Conservation (phyloP, 176 grass and related monocot genomes). For the Cocos nucifera region DNA sequence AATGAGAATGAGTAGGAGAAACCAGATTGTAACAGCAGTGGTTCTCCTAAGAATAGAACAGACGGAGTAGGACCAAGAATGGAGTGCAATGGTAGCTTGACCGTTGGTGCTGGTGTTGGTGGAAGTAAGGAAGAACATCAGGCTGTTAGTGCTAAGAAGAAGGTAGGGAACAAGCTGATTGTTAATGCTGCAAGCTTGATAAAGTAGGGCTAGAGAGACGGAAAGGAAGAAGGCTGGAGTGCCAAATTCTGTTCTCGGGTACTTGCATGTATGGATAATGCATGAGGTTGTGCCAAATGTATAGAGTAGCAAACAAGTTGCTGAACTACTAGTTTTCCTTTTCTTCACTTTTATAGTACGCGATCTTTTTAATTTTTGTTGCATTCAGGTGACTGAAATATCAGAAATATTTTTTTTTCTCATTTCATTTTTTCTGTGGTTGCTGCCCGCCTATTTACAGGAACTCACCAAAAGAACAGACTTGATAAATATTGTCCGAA, state of each 20-base stretch:
- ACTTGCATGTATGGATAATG: background rate
- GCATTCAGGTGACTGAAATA: too few relatives aligned
- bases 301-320: constrained; percentile 4
- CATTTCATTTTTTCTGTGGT: too few relatives aligned
- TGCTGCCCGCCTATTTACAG: too few relatives aligned
- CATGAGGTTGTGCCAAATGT: constrained; percentile 1
- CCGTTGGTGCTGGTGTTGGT: background rate
- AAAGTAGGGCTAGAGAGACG: too few relatives aligned
- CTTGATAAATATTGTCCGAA: too few relatives aligned
- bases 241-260: background rate
- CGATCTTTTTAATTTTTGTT: background rate
- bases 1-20: constrained; percentile 21
- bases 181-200: too few relatives aligned
- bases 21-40: background rate
- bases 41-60: background rate
- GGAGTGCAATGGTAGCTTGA: constrained; percentile 5
- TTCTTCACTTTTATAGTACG: background rate
- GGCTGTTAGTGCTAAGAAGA: background rate
- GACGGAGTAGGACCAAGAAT: background rate
- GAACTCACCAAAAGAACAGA: too few relatives aligned
- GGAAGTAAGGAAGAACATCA: background rate
- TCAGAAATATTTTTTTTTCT: too few relatives aligned
- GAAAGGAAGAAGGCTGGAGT: background rate
- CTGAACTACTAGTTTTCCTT: too few relatives aligned
- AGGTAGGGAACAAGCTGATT: too few relatives aligned